A percentile compares a stretch with the other conserved stretches of the same genome.
Conservation (phyloP, 2,329 filamentous ascomycete genomes). For the Ophiostoma sp. region DNA sequence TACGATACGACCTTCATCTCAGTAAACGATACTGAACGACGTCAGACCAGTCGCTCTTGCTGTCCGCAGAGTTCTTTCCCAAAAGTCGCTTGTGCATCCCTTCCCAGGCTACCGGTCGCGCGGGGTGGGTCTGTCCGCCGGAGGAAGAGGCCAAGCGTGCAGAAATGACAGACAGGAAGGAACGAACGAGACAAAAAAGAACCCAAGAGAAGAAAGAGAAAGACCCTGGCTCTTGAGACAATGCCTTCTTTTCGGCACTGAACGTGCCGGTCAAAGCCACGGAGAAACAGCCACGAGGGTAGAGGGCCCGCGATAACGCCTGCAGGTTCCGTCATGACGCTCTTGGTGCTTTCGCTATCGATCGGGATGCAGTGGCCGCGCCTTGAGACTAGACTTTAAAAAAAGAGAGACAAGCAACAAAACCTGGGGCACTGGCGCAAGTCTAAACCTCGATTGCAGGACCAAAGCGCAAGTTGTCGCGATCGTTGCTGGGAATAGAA, state of each 20-base stretch:
- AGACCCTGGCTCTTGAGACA: background rate
- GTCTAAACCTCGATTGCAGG: background rate
- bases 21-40: background rate
- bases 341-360: background rate
- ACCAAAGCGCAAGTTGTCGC: background rate
- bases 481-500: background rate
- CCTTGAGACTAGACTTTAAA: background rate
- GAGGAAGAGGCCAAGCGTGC: background rate
- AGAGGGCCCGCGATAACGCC: background rate
- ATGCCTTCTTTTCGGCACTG: background rate
- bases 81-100: background rate
- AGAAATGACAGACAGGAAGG: background rate
- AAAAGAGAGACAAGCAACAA: background rate
- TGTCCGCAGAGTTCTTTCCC: background rate
- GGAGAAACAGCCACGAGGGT: background rate
- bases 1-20: background rate
- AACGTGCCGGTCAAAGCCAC: background rate
- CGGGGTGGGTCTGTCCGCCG: background rate
- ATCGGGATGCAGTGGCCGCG: background rate
- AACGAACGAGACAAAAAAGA: background rate
- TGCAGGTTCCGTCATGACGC: background rate
- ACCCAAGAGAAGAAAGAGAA: background rate
- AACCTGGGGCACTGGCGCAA: background rate
- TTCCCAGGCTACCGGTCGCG: constrained; percentile 4
- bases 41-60: background rate